Conservation (phyloP, 139 green algal genomes). For the Volvox africanus region DNA sequence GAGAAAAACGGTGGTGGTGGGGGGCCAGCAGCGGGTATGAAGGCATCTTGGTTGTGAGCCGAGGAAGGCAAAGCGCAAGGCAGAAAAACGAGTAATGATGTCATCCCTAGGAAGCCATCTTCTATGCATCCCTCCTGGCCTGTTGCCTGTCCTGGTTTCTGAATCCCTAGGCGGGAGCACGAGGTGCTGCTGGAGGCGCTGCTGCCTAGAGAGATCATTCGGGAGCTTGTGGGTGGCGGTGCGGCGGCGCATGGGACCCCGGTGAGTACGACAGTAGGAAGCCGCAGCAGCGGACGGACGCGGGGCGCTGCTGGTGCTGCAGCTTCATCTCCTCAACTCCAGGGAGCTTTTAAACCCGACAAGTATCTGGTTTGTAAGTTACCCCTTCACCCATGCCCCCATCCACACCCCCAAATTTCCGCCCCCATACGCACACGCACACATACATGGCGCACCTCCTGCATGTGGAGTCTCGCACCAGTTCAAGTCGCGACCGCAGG, state of each 20-base stretch:
- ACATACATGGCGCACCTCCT: background rate
- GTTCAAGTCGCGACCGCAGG: constrained; percentile 41
- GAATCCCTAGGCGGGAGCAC: constrained; percentile 26
- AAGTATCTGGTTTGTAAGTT: too few species aligned
- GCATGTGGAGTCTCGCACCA: constrained; percentile 36
- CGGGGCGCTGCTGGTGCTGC: too few species aligned
- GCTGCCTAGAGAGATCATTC: constrained; percentile 16
- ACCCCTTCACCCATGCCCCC: too few species aligned
- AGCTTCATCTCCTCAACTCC: too few species aligned
- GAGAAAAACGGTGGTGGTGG: background rate
- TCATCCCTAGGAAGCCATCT: background rate
- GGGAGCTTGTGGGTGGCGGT: background rate
- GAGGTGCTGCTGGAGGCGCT: constrained; percentile 44
- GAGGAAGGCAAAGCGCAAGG: background rate
- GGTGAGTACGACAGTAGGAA: background rate
- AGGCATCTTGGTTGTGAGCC: background rate
- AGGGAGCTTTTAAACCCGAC: too few species aligned
- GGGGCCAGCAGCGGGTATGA: background rate
- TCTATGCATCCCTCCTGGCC: too few species aligned
- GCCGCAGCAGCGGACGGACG: too few species aligned
- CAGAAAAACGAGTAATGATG: background rate
- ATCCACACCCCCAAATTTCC: too few species aligned
- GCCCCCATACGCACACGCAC: too few species aligned
- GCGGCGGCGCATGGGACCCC: background rate
- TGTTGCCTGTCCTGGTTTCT: too few species aligned